Evolutionary conservation across 345 rosid genomes (phyloP).

Genomic region (Eucalyptus curtisii): DNA sequence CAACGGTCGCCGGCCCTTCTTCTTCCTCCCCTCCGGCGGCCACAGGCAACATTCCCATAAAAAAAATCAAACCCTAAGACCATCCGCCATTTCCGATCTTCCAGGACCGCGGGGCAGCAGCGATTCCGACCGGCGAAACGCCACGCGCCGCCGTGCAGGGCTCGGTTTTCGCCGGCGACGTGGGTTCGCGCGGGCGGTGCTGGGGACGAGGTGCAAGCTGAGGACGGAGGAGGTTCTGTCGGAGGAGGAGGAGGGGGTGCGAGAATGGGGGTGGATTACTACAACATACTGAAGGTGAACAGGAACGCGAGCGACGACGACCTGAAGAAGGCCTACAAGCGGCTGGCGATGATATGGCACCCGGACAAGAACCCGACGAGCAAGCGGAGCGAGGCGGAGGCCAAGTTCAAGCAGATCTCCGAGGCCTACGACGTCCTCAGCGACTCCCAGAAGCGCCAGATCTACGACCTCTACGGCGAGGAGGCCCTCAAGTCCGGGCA

Average conservation of each 20-base stretch:
- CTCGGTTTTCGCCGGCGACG: not conserved
- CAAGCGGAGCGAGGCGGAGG: conserved; percentile 60
- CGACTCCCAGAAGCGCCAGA: conserved; percentile 70
- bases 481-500: conserved; percentile 79
- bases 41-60: not conserved
- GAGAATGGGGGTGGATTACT: conserved; percentile 83
- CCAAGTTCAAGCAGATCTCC: conserved; percentile 88
- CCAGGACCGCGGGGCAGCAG: not conserved
- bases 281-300: conserved; percentile 85
- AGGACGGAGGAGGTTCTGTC: not conserved
- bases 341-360: conserved; percentile 97
- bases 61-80: not conserved
- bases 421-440: conserved; percentile 52
- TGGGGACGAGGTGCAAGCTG: not conserved
- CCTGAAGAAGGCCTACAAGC: conserved; percentile 75
- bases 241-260: not conserved
- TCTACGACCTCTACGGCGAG: conserved; percentile 91
- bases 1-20: not conserved
- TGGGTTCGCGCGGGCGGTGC: not conserved
- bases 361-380: conserved; percentile 84
- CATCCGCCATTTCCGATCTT: not conserved
- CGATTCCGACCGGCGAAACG: not conserved
- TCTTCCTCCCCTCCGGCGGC: not conserved
- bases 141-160: not conserved
- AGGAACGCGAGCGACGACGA: conserved; percentile 82